Percentiles rank a stretch among this genome's conserved stretches.
These are phyloP conservation scores for Chrysophaeum taylorii DNA, from an alignment of 352 stramenopile species.

Conservation along the genomic window DNA sequence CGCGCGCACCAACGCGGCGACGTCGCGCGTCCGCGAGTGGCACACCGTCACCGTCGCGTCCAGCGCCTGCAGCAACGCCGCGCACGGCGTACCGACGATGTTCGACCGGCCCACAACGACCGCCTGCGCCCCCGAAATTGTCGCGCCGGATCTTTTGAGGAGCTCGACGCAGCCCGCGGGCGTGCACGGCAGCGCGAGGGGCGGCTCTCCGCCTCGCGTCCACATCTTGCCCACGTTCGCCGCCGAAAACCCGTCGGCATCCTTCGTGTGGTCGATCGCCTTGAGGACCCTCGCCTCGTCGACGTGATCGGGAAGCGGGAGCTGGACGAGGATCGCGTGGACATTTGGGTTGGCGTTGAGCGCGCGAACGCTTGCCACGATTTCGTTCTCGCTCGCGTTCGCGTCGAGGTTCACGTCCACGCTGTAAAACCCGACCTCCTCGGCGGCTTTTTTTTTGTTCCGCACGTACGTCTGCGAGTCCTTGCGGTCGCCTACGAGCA, in stretches of 20 bases:
- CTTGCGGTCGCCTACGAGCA: conserved; percentile 83
- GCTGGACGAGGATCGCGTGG: conserved; percentile 91
- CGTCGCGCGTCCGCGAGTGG: conserved; percentile 82
- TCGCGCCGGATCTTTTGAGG: conserved; percentile 70
- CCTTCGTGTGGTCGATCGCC: conserved; percentile 75
- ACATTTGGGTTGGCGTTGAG: conserved; percentile 72
- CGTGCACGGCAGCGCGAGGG: conserved; percentile 74
- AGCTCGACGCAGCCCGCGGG: conserved; percentile 89
- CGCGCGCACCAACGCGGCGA: conserved; percentile 65
- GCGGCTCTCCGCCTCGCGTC: neutral
- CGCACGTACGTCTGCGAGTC: conserved; percentile 94
- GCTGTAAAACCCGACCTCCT: conserved; percentile 74
- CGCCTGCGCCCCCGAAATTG: conserved; percentile 79
- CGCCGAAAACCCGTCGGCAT: conserved; percentile 96
- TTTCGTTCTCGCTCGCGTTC: conserved; percentile 74
- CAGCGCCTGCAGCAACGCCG: conserved; percentile 82
- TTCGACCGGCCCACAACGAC: conserved; percentile 86
- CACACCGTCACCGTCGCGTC: conserved; percentile 95
- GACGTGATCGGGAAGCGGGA: conserved; percentile 84
- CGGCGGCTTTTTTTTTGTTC: conserved; percentile 96
- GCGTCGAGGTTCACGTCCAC: conserved; percentile 84
- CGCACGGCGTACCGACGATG: conserved; percentile 70
- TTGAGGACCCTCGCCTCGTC: conserved; percentile 82
- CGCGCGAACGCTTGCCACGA: conserved; percentile 61
- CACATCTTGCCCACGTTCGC: conserved; percentile 85